phyloP scores from a whole-genome alignment of 768 basidiomycete genomes.

The Phlegmacium glaucopus region DNA sequence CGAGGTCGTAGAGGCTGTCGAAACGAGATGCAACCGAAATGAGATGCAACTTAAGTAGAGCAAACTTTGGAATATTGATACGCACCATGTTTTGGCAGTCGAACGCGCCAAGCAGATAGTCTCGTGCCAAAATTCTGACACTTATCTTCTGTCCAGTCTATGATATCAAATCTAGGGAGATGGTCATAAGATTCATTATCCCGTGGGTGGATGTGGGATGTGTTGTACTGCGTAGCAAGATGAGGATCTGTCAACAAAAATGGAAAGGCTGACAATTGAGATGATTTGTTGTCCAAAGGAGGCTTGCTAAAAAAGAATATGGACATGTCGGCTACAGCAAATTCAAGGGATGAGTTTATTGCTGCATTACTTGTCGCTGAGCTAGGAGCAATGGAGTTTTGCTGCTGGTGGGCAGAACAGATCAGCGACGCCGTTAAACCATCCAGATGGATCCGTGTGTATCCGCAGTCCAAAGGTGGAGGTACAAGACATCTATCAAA shows the following conservation, averaged over 20 bases:
- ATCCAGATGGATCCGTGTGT: constrained; percentile 53
- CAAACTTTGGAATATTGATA: not conserved
- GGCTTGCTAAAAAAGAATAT: constrained; percentile 42
- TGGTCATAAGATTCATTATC: constrained; percentile 16
- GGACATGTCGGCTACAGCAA: constrained; percentile 47
- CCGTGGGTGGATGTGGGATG: constrained; percentile 38
- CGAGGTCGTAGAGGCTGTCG: not conserved
- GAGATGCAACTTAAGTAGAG: no score
- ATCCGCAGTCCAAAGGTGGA: constrained; percentile 45
- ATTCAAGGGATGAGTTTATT: constrained; percentile 1
- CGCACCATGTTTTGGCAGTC: constrained; percentile 18
- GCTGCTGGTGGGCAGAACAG: constrained; percentile 13
- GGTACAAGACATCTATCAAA: constrained; percentile 61
- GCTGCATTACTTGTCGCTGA: not conserved
- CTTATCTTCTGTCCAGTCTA: constrained; percentile 58
- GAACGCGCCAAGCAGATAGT: constrained; percentile 62
- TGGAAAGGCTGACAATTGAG: constrained; percentile 43
- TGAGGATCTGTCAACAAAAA: constrained; percentile 73
- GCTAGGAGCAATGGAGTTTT: not conserved
- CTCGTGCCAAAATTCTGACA: constrained; percentile 43
- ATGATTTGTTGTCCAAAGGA: constrained; percentile 10
- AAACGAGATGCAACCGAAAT: no score
- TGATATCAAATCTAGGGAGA: constrained; percentile 55
- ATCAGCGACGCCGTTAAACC: constrained; percentile 26
- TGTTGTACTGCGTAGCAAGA: constrained; percentile 55